These are phyloP conservation scores for Crataegus laevigata DNA, from an alignment of 306 rosid species.

Conservation along the genomic window DNA sequence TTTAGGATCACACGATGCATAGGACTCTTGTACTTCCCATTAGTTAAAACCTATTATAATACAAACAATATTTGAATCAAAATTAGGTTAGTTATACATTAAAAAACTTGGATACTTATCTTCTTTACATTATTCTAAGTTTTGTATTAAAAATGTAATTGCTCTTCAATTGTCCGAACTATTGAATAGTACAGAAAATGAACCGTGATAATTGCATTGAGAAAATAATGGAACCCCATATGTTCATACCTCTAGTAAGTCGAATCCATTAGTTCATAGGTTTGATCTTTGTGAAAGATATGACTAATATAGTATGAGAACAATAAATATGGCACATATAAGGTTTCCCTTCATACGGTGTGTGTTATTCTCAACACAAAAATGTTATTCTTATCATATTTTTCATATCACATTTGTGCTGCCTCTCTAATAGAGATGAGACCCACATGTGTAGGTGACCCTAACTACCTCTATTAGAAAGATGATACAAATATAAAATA, in stretches of 20 bases:
- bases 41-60: conserved; percentile 32
- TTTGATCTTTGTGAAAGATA: neutral
- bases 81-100: neutral
- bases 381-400: no score
- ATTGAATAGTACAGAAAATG: no score
- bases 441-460: no score
- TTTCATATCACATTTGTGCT: no score
- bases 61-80: neutral
- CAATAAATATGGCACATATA: neutral
- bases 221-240: neutral
- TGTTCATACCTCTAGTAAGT: neutral
- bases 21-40: conserved; percentile 51
- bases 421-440: no score
- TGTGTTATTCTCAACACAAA: no score
- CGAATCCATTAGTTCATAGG: neutral
- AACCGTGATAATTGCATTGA: no score
- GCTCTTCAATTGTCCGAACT: no score
- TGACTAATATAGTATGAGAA: no score
- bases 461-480: no score
- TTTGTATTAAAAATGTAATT: neutral
- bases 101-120: neutral
- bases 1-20: conserved; percentile 44
- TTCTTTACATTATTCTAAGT: neutral
- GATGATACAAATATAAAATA: no score
- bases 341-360: no score